A percentile compares a stretch with the other conserved stretches of the same genome.
These are phyloP conservation scores for Irpex sp. DNA, from an alignment of 1,284 basidiomycete species.

Conservation along the genomic window DNA sequence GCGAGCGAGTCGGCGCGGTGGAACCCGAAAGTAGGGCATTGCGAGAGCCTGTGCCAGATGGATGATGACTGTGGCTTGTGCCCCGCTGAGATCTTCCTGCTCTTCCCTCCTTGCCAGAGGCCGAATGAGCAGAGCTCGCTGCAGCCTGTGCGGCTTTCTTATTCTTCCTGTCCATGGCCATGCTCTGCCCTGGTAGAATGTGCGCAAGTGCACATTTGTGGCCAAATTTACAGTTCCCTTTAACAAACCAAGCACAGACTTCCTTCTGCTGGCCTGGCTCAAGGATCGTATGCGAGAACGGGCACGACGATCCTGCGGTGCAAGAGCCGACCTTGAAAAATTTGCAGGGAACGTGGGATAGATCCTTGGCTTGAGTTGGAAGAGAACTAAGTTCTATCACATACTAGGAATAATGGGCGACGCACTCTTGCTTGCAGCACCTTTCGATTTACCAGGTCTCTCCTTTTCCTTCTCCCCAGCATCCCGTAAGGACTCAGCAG, in stretches of 20 bases:
- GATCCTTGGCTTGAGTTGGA: conserved; percentile 64
- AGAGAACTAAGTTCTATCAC: background rate
- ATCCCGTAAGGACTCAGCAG: conserved; percentile 26
- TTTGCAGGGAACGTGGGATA: conserved; percentile 97
- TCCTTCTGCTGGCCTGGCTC: conserved; percentile 86
- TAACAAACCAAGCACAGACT: conserved; percentile 92
- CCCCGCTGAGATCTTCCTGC: conserved; percentile 18
- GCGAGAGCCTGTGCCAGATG: conserved; percentile 26
- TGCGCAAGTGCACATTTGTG: conserved; percentile 97
- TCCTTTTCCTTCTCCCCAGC: conserved; percentile 32
- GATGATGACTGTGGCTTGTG: conserved; percentile 17
- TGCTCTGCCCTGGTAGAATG: conserved; percentile 88
- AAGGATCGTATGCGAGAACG: conserved; percentile 78
- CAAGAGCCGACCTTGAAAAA: conserved; percentile 95
- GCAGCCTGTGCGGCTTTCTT: conserved; percentile 91
- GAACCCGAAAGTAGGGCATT: conserved; percentile 51
- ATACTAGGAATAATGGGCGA: conserved; percentile 6
- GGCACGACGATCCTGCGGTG: conserved; percentile 93
- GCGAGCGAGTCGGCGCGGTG: conserved; percentile 46
- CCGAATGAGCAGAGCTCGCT: conserved; percentile 42
- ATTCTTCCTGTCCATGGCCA: conserved; percentile 97
- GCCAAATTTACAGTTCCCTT: conserved; percentile 97
- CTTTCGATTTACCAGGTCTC: conserved; percentile 30
- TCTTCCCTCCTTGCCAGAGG: conserved; percentile 29
- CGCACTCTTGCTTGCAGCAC: conserved; percentile 33